Base-by-base conservation (phyloP, 805 yeast species). In the Yamadazyma insecticola region DNA sequence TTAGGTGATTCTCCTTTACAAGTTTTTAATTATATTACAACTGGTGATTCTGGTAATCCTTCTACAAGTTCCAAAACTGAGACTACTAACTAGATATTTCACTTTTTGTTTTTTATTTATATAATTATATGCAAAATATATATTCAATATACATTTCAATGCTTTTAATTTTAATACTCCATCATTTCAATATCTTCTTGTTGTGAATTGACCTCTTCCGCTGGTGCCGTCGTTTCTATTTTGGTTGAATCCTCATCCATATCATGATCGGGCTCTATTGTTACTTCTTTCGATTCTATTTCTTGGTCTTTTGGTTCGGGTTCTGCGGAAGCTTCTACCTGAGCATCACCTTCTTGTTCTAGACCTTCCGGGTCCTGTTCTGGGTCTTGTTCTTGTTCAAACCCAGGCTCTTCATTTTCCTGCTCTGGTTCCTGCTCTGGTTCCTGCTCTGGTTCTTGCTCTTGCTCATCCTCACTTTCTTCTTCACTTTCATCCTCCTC, bases 1-100 rank as follows among this genome's bases (percentile, higher is more conserved):
- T 50, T 63, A 33, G 95, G 96, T 25, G 89, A 84, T 51, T 50
- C 78, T 19, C 50, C 76, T 7, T 35, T 50, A n/a, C 74, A 78
- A 48, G 74, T 79, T 15, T 33, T 77, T 30, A 59, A 70, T 36
- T 81, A 85, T 56, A 67, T 86, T 32, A 31, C 77, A 19, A 65
- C 67, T 34, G 85, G 87, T 35, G 32, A 35, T n/a, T 19, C 24
- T 9, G 39, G 33, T 17, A 13, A 12, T 13, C 6, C 11, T 11
- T n/a, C n/a, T n/a, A n/a, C n/a, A n/a, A n/a, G n/a, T n/a, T n/a
- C n/a, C n/a, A n/a, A n/a, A n/a, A n/a, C n/a, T n/a, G n/a, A n/a
- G n/a, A n/a, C n/a, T n/a, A n/a, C n/a, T n/a, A n/a, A n/a, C n/a
- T n/a, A n/a, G n/a, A n/a, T n/a, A n/a, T n/a, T n/a, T n/a, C n/a